Base-by-base conservation (phyloP, 306 rosid genomes). In the Vachellia pachyceras region DNA sequence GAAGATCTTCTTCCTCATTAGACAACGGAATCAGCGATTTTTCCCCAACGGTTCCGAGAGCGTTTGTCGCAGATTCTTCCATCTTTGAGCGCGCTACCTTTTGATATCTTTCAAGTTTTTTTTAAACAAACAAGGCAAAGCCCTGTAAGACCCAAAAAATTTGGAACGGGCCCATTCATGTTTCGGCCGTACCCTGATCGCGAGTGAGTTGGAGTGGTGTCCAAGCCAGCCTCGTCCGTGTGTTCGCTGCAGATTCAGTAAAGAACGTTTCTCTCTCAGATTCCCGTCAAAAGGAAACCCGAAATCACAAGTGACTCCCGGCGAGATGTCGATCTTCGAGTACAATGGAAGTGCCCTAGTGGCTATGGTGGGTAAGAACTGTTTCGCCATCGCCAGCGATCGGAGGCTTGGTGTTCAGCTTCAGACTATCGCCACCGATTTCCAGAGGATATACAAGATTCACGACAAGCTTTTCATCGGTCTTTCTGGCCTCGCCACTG, bases 341-440 rank as follows among this genome's bases (percentile, higher is more conserved):
- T 95, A 95, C 86, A 95, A 95, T 82, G 99, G 98, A 42, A 90
- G 97, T 77, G 98, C 98, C 76, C 89, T 95, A 23, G 85, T 95
- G 23, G 98, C 97, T 6, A 92, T 92, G 98, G 99, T 95, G 40
- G 99, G 99, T 50, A 93, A 95, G 93, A 93, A 95, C 86, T 93
- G 99, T 88, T 93, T 95, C 83, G 97, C 97, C 84, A 90, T 95
- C 14, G 99, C 97, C 80, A 93, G 97, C 79, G 99, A 95, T 88
- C 95, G 99, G 14, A 90, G 97, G 52, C 89, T 95, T 40, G 99
- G 99, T 6, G 99, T 95, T 88, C 97, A 95, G 93, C 97, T 95
- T 10, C 97, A 95, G 74, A 95, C 97, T 13, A 80, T 95, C 71
- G 99, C 97, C 75, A 95, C 99, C 77, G 98, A 95, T 82, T 95